These are phyloP conservation scores for Purpureocillium lavendulum DNA, from an alignment of 2,329 filamentous ascomycete species.

Conservation along the genomic window DNA sequence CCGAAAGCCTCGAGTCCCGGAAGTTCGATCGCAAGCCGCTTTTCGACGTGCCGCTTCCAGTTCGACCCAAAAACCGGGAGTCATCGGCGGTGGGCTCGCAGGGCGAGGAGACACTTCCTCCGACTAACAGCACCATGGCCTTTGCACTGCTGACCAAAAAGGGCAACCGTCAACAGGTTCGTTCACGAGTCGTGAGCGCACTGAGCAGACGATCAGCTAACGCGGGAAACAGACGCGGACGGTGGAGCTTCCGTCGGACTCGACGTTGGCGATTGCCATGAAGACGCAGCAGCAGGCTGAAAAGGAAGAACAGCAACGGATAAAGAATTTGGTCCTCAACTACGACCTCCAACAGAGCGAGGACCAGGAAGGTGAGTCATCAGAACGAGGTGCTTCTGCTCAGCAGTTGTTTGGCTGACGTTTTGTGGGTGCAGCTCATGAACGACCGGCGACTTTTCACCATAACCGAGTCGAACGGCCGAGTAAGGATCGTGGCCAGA, in stretches of 20 bases:
- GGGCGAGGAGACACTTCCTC: slow-evolving; percentile 12
- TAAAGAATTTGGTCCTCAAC: slow-evolving; percentile 95
- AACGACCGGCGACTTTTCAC: slow-evolving; percentile 38
- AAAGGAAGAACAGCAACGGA: slow-evolving; percentile 92
- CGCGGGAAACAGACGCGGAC: slow-evolving; percentile 61
- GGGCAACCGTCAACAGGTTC: slow-evolving; percentile 87
- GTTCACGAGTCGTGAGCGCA: not conserved
- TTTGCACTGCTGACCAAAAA: slow-evolving; percentile 94
- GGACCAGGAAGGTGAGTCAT: slow-evolving; percentile 64
- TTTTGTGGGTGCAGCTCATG: slow-evolving; percentile 17
- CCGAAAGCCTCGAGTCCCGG: slow-evolving; percentile 88
- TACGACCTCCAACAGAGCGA: slow-evolving; percentile 86
- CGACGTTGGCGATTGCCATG: slow-evolving; percentile 92
- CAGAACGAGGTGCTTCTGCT: slow-evolving; percentile 41
- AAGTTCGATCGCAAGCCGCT: slow-evolving; percentile 92
- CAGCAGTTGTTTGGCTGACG: too few species aligned
- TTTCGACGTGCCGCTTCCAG: slow-evolving; percentile 95
- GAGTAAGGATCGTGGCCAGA: slow-evolving; percentile 63
- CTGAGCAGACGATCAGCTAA: not conserved
- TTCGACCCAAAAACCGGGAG: slow-evolving; percentile 65
- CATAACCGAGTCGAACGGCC: slow-evolving; percentile 49
- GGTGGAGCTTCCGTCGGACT: slow-evolving; percentile 83
- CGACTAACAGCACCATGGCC: slow-evolving; percentile 62
- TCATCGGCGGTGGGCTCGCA: slow-evolving; percentile 22
- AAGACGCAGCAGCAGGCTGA: slow-evolving; percentile 92